Conservation (phyloP, 2,329 filamentous ascomycete species). For the Kalaharituber pfeilii region DNA sequence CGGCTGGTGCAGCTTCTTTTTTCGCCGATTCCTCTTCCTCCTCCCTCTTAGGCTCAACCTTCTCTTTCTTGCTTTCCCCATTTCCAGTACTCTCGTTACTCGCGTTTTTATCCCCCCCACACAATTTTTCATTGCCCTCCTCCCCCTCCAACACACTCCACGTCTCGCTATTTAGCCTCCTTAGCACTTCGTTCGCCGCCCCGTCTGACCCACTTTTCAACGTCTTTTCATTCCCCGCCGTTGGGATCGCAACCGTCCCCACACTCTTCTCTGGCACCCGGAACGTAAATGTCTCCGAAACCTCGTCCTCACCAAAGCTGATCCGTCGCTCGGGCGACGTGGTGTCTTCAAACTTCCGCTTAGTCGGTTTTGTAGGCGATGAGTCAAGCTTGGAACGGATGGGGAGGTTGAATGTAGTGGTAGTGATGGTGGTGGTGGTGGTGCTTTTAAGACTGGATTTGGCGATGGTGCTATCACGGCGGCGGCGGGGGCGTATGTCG, state of each 20-base stretch:
- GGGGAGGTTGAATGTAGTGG: neutral
- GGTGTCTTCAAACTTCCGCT: neutral
- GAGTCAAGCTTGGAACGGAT: neutral
- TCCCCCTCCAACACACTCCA: neutral
- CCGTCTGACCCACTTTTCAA: too few relatives aligned
- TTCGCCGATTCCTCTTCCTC: neutral
- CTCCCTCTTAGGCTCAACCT: neutral
- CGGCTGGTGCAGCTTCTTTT: neutral
- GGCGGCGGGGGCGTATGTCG: slow-evolving; percentile 12
- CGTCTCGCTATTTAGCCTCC: neutral
- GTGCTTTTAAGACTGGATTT: neutral
- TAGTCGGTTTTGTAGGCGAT: neutral
- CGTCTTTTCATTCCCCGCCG: neutral
- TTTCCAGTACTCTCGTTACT: neutral
- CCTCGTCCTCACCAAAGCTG: neutral
- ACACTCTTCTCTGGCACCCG: neutral
- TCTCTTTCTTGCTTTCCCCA: neutral
- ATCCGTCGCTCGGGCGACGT: neutral
- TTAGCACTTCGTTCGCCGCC: neutral
- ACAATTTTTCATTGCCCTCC: neutral
- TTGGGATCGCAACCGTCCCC: neutral
- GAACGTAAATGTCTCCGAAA: neutral
- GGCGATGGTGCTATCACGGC: slow-evolving; percentile 7
- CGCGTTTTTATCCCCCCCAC: neutral
- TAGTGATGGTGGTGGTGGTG: neutral